phyloP scores from a whole-genome alignment of 2,329 filamentous ascomycete genomes.

The Ophiobolus disseminans region DNA sequence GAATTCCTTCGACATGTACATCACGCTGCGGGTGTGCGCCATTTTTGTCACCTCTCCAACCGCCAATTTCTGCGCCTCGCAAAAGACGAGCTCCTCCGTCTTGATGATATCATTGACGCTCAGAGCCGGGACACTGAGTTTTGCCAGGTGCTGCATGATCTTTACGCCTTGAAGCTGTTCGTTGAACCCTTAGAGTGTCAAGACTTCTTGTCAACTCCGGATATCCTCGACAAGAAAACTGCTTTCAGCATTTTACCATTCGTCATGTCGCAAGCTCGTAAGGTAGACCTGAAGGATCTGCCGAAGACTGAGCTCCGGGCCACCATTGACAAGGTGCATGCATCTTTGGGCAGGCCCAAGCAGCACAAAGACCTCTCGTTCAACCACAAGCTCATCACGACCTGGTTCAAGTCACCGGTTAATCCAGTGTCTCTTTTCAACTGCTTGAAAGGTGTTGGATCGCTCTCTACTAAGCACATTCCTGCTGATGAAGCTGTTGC shows the following conservation, averaged over 20 bases:
- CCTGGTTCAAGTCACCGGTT: slow-evolving; percentile 82
- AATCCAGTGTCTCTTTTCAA: slow-evolving; percentile 81
- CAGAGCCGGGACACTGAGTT: slow-evolving; percentile 73
- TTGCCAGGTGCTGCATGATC: slow-evolving; percentile 64
- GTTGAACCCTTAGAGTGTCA: slow-evolving; percentile 44
- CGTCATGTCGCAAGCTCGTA: slow-evolving; percentile 79
- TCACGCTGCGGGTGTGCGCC: slow-evolving; percentile 80
- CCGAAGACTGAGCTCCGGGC: slow-evolving; percentile 88
- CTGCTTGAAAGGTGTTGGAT: slow-evolving; percentile 77
- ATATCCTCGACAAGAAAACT: slow-evolving; percentile 80
- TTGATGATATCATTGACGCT: slow-evolving; percentile 79
- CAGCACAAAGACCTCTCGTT: slow-evolving; percentile 81
- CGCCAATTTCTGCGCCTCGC: slow-evolving; percentile 90
- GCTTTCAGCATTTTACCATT: slow-evolving; percentile 84
- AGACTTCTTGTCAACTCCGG: slow-evolving; percentile 76
- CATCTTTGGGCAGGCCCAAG: slow-evolving; percentile 79
- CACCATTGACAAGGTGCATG: slow-evolving; percentile 92
- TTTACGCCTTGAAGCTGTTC: slow-evolving; percentile 49
- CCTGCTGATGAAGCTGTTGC: slow-evolving; percentile 71
- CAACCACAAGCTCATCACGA: slow-evolving; percentile 82
- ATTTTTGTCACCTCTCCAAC: slow-evolving; percentile 83
- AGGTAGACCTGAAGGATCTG: slow-evolving; percentile 88
- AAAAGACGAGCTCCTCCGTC: slow-evolving; percentile 80
- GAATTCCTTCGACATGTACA: slow-evolving; percentile 84
- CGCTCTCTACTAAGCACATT: slow-evolving; percentile 53